A percentile compares a stretch with the other conserved stretches of the same genome.
Evolutionary conservation across 306 rosid genomes (phyloP).

Genomic region (Fagus sylvatica): DNA sequence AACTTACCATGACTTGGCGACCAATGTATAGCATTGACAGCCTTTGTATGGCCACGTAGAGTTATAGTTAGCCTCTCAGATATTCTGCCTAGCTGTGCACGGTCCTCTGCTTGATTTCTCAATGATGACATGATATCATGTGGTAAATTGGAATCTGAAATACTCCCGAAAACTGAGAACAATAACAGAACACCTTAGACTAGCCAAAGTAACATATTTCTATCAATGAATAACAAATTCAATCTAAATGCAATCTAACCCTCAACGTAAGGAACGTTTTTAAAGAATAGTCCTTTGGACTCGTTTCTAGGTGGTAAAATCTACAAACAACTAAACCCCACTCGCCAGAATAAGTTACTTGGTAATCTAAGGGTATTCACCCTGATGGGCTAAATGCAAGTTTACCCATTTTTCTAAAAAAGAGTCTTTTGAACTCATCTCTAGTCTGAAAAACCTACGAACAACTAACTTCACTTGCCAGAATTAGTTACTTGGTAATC

Average conservation of each 20-base stretch:
- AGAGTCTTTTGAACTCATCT: too few relatives aligned
- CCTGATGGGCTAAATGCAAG: too few relatives aligned
- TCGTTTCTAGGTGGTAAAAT: too few relatives aligned
- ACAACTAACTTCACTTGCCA: too few relatives aligned
- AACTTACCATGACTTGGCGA: constrained; percentile 67
- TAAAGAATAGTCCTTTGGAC: too few relatives aligned
- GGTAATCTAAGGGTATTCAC: too few relatives aligned
- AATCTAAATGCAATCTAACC: not conserved
- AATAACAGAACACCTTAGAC: constrained; percentile 16
- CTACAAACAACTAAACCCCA: too few relatives aligned
- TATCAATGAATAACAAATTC: constrained; percentile 5
- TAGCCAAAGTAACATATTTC: constrained; percentile 6
- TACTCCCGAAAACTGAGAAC: constrained; percentile 51
- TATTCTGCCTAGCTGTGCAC: constrained; percentile 24
- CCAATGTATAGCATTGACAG: constrained; percentile 80
- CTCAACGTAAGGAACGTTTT: not conserved
- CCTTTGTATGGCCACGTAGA: constrained; percentile 60
- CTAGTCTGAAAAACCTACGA: too few relatives aligned
- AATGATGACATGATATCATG: constrained; percentile 47
- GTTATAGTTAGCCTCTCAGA: constrained; percentile 50
- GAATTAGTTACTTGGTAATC: too few relatives aligned
- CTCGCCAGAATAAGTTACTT: too few relatives aligned
- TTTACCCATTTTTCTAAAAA: too few relatives aligned
- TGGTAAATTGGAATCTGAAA: constrained; percentile 55
- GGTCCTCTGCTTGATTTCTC: constrained; percentile 50